phyloP scores from a whole-genome alignment of 2,329 filamentous ascomycete species.

The Truncatella angustata region DNA sequence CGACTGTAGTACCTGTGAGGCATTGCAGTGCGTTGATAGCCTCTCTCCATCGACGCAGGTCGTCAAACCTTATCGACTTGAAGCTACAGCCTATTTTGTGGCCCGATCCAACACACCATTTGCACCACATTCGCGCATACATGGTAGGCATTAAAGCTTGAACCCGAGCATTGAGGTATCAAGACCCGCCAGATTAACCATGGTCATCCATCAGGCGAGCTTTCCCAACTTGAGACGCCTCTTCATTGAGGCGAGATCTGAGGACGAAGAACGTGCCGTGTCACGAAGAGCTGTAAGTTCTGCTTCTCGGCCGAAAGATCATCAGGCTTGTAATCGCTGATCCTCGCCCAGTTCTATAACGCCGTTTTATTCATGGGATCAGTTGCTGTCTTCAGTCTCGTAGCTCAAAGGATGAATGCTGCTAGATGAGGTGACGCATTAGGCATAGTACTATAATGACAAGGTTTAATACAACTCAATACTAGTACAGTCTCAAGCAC shows the following conservation, averaged over 20 bases:
- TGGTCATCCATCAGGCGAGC: conserved; percentile 53
- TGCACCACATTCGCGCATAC: not conserved
- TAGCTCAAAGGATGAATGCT: conserved; percentile 80
- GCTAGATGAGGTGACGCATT: conserved; percentile 22
- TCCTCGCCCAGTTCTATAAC: conserved; percentile 81
- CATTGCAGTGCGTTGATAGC: not conserved
- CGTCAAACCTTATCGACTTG: not conserved
- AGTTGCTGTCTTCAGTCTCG: conserved; percentile 88
- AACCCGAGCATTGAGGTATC: too few relatives aligned
- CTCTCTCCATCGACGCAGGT: not conserved
- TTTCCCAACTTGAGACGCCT: conserved; percentile 93
- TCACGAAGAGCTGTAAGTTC: conserved; percentile 81
- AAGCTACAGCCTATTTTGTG: not conserved
- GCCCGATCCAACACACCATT: not conserved
- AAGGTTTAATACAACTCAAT: not conserved
- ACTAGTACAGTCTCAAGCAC: too few relatives aligned
- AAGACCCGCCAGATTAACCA: too few relatives aligned
- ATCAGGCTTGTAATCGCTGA: not conserved
- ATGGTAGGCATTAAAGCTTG: too few relatives aligned
- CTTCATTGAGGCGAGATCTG: conserved; percentile 90
- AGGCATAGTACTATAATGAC: not conserved
- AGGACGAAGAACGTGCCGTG: conserved; percentile 91
- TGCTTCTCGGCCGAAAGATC: not conserved
- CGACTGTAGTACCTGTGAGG: not conserved
- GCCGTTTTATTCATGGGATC: conserved; percentile 95